These are phyloP conservation scores for Funneliformis mosseae DNA, from an alignment of 192 early-diverging fungal genomes.

Conservation along the genomic window DNA sequence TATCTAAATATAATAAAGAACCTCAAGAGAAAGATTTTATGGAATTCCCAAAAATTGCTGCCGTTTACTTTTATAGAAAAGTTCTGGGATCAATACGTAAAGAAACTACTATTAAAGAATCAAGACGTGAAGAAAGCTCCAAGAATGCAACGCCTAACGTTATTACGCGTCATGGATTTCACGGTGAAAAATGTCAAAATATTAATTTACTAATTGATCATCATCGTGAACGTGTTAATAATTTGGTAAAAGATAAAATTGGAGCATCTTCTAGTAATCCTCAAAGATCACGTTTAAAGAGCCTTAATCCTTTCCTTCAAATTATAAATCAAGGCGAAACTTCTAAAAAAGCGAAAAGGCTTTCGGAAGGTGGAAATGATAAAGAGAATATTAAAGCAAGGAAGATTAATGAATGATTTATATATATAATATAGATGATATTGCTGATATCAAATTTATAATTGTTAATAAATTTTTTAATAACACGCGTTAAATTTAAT, in stretches of 20 bases:
- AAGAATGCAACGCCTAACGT: background rate
- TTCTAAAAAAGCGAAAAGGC: background rate
- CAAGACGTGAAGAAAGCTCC: background rate
- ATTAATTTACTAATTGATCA: background rate
- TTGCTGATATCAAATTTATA: too few relatives aligned
- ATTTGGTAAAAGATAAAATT: background rate
- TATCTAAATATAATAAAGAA: background rate
- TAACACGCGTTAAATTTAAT: background rate
- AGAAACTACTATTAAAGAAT: background rate
- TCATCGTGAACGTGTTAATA: background rate
- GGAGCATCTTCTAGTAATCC: background rate
- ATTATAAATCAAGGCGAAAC: background rate
- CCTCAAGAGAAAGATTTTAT: background rate
- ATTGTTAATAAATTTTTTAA: background rate
- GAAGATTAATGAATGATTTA: background rate
- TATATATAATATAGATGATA: background rate
- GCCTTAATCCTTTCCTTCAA: background rate
- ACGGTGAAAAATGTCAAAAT: background rate
- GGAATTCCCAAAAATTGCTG: background rate
- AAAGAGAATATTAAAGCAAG: background rate
- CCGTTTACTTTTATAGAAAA: background rate
- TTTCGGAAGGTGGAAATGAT: background rate
- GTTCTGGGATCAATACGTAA: background rate
- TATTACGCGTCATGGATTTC: background rate
- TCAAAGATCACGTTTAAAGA: background rate